Conservation (phyloP, 768 basidiomycete species). For the Suillus hirtellus region DNA sequence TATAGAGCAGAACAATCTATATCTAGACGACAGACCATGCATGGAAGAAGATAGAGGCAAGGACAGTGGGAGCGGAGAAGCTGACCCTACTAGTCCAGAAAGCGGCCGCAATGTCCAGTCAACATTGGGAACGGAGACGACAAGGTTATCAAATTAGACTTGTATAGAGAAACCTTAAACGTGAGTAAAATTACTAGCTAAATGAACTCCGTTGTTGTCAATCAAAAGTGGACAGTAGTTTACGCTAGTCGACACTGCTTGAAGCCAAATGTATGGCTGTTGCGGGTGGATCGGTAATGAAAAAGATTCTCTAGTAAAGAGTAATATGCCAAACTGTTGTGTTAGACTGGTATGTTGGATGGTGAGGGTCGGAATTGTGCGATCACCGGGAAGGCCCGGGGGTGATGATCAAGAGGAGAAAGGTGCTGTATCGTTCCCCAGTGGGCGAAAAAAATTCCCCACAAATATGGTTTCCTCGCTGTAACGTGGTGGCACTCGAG, state of each 20-base stretch:
- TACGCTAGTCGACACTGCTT: background rate
- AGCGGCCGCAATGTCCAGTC: background rate
- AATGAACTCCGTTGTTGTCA: background rate
- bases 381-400: background rate
- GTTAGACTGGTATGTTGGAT: background rate
- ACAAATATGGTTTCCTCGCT: background rate
- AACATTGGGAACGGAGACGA: background rate
- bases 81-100: background rate
- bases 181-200: background rate
- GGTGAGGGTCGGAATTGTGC: background rate
- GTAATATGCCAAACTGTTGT: background rate
- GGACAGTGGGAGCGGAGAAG: constrained; percentile 27
- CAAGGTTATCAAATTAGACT: background rate
- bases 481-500: background rate
- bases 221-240: background rate
- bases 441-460: background rate
- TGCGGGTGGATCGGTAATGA: background rate
- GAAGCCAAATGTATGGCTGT: background rate
- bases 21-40: constrained; percentile 56
- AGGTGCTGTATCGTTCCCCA: background rate
- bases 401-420: background rate
- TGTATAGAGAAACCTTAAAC: background rate
- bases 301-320: background rate
- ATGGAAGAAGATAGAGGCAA: constrained; percentile 39
- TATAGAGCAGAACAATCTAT: constrained; percentile 82